Evolutionary conservation across 1,139 yeast species (phyloP), one percentile per base, ranked within the genome.

Genomic region (Pichia sp.): DNA sequence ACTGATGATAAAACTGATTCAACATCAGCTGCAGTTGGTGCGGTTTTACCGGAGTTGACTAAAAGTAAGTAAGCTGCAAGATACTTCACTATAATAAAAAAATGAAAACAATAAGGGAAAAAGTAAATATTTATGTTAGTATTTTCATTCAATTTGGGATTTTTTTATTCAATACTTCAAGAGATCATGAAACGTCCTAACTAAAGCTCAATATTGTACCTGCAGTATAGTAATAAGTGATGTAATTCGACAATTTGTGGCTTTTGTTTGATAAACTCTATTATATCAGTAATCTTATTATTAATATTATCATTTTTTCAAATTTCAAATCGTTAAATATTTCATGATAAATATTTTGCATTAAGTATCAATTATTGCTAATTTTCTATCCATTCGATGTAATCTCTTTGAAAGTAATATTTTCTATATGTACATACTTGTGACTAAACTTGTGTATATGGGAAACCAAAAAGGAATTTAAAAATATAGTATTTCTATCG

Each of bases 11-110:
- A 79, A 67, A 86, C 83, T 62, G 81, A 72, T 71, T 84, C 71
- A 74, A 86, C 78, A 71, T 84, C 87, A 65, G 81, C 76, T 66
- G 88, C 83, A 62, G 87, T 74, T 76, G 93, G 91, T 67, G 86
- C 64, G 67, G 85, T 72, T 80, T 83, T 84, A 73, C 93, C 93
- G 73, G 91, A 87, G 74, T 86, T 87, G 75, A 81, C 86, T 75
- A 86, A 83, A 75, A 85, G 81, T 75, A 86, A 81, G 81, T 86
- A 86, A 76, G 95, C 91, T 77, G 95, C 93, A 77, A 86, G 80
- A 81, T 86, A 86, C 82, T 84, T 86, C 95, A 86, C 81, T 77
- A 71, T 52, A 48, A 38, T 5, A 30, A 38, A 25, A 33, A 13
- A 18, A 36, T 36, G 5, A 25, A 38, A 22, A 44, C 9, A 13